Base-by-base conservation (phyloP, 768 basidiomycete genomes). In the Phaeotremella skinneri region DNA sequence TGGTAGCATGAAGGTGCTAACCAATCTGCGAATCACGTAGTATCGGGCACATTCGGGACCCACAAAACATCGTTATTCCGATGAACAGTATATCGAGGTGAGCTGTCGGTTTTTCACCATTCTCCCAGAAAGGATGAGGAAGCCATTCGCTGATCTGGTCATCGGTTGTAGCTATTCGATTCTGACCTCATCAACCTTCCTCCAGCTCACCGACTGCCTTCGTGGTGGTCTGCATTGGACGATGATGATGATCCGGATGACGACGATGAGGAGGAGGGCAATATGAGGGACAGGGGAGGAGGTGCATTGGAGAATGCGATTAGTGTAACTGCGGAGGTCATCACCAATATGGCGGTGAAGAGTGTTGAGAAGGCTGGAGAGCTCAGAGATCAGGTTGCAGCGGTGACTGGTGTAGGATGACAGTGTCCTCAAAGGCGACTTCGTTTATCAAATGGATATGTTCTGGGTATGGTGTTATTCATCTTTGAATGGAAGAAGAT, bases 11-110 rank as follows among this genome's bases (percentile, higher is more conserved):
- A 27, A 31, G 23, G 17, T 39, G 31, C 23, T 47, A 16, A 23
- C 49, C 27, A 13, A 49, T 47, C 20, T 29, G 42, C 3, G 20
- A n/a, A 9, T 27, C 2, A 14, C 32, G 17, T 41, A 75, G 74
- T 75, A 75, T 43, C 65, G 74, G 7, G 57, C 72, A 0, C 70
- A 72, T 55, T 67, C 74, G 23, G 72, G 72, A 6, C 70, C 67
- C 2, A 66, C 66, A 1, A 75, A 75, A 41, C 69, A 73, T 53
- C 58, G 74, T 3, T 69, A 68, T 47, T 60, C 66, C 17, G 74
- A 75, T 49, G 74, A 75, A 52, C 74, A 75, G 49, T 75, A 73
- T 41, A 75, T 75, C 56, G 74, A 75, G 66, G 74, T 72, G 37
- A 56, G 67, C 41, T 34, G 21, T 21, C 16, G 25, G 14, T 16